Evolutionary conservation across 2,329 filamentous ascomycete species (phyloP).

Genomic region (Sclerotinia trifoliorum): DNA sequence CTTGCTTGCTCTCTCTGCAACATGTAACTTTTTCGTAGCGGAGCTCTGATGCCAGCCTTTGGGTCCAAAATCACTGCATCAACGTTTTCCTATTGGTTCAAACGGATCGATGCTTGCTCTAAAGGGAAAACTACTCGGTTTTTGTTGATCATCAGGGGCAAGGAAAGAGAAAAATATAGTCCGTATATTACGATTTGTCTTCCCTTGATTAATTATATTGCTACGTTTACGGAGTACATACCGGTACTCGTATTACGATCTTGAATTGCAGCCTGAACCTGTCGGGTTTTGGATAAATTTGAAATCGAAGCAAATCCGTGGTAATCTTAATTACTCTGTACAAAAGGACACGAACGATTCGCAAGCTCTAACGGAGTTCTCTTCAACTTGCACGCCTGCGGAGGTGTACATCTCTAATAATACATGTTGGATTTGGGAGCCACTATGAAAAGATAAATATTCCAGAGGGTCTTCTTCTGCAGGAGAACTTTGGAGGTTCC

Average conservation of each 20-base stretch:
- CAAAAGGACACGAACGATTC: not conserved
- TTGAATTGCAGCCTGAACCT: not conserved
- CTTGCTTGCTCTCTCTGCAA: not conserved
- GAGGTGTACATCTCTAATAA: not conserved
- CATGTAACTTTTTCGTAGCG: conserved; percentile 18
- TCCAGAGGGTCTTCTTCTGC: not conserved
- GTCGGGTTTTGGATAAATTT: not conserved
- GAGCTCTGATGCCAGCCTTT: conserved; percentile 17
- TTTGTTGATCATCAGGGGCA: conserved; percentile 12
- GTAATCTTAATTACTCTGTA: not conserved
- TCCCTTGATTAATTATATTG: not conserved
- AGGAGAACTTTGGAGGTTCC: not conserved
- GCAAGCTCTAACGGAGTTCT: not conserved
- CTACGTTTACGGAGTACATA: not conserved
- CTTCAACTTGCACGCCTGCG: not conserved
- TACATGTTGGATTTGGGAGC: not conserved
- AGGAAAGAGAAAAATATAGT: not conserved
- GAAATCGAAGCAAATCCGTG: not conserved
- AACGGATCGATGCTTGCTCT: not conserved
- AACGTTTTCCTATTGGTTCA: conserved; percentile 11
- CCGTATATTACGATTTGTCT: not conserved
- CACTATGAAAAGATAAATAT: not conserved
- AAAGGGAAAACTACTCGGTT: not conserved
- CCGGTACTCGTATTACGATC: not conserved
- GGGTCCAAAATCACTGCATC: not conserved